A percentile compares a stretch with the other conserved stretches of the same genome.
phyloP scores from a whole-genome alignment of 1,139 yeast species.

The Yamadazyma atmosphaerica region DNA sequence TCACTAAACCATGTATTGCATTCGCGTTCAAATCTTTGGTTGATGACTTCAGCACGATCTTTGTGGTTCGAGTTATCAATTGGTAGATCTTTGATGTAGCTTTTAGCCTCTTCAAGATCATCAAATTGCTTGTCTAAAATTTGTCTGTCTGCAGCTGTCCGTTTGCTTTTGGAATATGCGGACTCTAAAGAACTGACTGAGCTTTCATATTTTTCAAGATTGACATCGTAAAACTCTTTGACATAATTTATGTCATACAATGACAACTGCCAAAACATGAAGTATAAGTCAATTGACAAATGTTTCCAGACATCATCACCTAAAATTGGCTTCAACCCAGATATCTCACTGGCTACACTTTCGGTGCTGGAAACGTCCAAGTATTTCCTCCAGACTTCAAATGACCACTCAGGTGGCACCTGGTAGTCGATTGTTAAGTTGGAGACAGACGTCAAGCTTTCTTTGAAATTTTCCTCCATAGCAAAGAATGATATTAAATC shows the following conservation, averaged over 20 bases:
- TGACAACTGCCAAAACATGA: constrained; percentile 72
- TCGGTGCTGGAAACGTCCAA: constrained; percentile 20
- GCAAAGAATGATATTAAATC: constrained; percentile 59
- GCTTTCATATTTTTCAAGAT: constrained; percentile 27
- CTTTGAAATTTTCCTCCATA: constrained; percentile 31
- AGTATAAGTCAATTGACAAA: constrained; percentile 49
- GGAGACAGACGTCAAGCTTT: constrained; percentile 43
- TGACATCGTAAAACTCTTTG: constrained; percentile 50
- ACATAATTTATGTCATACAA: constrained; percentile 73
- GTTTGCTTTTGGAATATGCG: constrained; percentile 29
- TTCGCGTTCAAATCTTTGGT: constrained; percentile 15
- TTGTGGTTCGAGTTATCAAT: constrained; percentile 33
- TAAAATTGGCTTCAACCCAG: background rate
- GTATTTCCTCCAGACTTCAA: constrained; percentile 72
- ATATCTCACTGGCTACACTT: constrained; percentile 1
- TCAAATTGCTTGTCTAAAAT: constrained; percentile 27
- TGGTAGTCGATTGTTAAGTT: constrained; percentile 49
- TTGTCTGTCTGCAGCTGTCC: constrained; percentile 30
- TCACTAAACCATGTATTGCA: constrained; percentile 27
- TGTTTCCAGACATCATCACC: constrained; percentile 22
- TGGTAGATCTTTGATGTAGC: constrained; percentile 24
- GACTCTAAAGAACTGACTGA: constrained; percentile 23
- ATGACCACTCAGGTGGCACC: constrained; percentile 68
- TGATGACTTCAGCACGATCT: constrained; percentile 19
- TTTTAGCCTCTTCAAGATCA: constrained; percentile 30